Percentiles rank a stretch among this genome's conserved stretches.
Evolutionary conservation across 495 filamentous ascomycete species (phyloP).

Genomic region (Xylaria grammica): DNA sequence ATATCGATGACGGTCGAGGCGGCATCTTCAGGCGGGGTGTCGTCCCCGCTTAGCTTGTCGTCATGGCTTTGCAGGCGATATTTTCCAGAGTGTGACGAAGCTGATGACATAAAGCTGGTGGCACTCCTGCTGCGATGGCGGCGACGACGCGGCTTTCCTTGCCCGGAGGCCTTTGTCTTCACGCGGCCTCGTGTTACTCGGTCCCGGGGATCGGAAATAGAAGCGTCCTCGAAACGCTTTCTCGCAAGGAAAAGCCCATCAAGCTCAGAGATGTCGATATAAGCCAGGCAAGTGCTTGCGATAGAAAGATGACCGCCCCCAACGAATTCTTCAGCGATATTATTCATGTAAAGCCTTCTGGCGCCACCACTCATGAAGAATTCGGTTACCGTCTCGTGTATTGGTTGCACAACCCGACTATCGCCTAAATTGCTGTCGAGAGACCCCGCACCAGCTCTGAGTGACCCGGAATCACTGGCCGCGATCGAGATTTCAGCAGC

Average conservation of each 20-base stretch:
- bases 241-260: neutral
- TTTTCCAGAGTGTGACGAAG: constrained; percentile 8
- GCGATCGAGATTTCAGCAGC: neutral
- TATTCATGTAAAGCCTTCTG: no score
- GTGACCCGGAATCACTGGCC: neutral
- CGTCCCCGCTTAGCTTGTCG: no score
- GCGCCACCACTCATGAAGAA: no score
- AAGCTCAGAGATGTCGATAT: constrained; percentile 5
- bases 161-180: no score
- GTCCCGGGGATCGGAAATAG: no score
- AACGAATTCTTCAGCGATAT: neutral
- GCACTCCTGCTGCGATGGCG: constrained; percentile 5
- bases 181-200: no score
- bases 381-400: constrained; percentile 14
- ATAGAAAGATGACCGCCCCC: neutral
- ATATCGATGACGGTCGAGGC: no score
- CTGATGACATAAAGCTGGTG: constrained; percentile 15
- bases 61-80: no score
- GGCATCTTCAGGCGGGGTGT: no score
- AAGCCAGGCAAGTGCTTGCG: constrained; percentile 1
- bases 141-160: neutral
- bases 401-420: constrained; percentile 13
- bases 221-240: neutral
- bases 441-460: constrained; percentile 11
- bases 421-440: constrained; percentile 3